Evolutionary conservation across 106 monocot genomes (phyloP), one percentile per base, ranked within the genome.

Genomic region (Dendrobium nobile): DNA sequence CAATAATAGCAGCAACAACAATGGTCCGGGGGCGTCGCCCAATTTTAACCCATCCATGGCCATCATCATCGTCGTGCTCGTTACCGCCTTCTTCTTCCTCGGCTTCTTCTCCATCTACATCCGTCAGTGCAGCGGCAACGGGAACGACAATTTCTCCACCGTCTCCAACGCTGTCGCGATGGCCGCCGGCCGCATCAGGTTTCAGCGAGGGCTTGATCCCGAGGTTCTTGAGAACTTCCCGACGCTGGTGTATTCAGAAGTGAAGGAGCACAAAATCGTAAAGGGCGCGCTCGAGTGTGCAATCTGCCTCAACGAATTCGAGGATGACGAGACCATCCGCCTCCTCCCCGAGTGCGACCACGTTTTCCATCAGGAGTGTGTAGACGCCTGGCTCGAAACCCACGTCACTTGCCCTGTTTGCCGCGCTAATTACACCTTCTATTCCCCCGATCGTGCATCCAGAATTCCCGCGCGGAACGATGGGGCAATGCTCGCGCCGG

Each of bases 351-450:
- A 86, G 70, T 99, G 99, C 85, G 82, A 67, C 67, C 99, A 99
- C 85, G 95, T 88, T 42, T 99, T 99, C 89, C 99, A 99, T 72
- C 81, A 86, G 18, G 89, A 95, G 15, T 99, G 99, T 83, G 91
- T 99, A 78, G 93, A 93, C 73, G 85, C 88, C 67, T 99, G 99
- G 99, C 95, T 99, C 45, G 75, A 82, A 4, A 77, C 91, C 75
- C 95, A 99, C 81, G 85, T 83, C 83, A 99, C 99, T 44, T 99
- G 99, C 83, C 99, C 99, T 43, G 95, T 99, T 67, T 99, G 99
- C 88, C 89, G 99, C 16, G 44, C 68, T 75, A 89, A 99, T 33
- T 89, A 95, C 70, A 41, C 74, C 10, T 74, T 68, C 47, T 82
- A 90, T 74, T 79, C 81, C 47, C 8, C 33, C 55, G 10, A 77